Base-by-base conservation (phyloP, 495 filamentous ascomycete species). In the Penicillium lagena region DNA sequence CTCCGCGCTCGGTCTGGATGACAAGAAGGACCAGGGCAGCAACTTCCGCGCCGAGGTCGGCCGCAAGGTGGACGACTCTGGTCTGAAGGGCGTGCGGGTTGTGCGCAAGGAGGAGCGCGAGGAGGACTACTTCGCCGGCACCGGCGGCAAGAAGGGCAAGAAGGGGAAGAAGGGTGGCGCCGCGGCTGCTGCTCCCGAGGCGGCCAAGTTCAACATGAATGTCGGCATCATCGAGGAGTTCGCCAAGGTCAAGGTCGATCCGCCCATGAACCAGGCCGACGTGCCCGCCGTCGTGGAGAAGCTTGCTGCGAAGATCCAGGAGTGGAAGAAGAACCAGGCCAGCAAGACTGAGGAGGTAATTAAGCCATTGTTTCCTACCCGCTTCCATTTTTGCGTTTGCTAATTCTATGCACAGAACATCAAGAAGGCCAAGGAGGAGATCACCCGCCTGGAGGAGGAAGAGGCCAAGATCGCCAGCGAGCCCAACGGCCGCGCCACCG, bases 171-270 rank as follows among this genome's bases (percentile, higher is more conserved):
- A 87, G 69, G 83, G 82, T 31, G 68, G 70, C 37, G 58, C 73
- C 42, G 69, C 75, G 17, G 54, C 67, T 35, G 56, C 57, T 43
- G 55, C 66, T 12, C 22, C 22, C 22, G 61, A 73, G 15, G 55
- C 71, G 28, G 60, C 72, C 57, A 93, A 87, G 59, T 95, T 90
- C 78, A 91, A 84, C 69, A 80, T 91, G 55, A 89, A 83, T 50
- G 81, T 91, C 34, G 87, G 89, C 45, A 81, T 96, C 43, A 86
- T 99, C 39, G 90, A 95, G 67, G 85, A 96, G 62, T 85, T 95
- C 39, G 72, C 73, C 52, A 85, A 87, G 67, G 63, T 96, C 54
- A 83, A 83, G 60, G 78, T 96, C 52, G 84, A 93, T 40, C 83
- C 89, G 35, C 94, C 93, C 4, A 89, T 87, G 79, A 83, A 77